Percentiles rank a stretch among this genome's conserved stretches.
Conservation (phyloP, 2,329 filamentous ascomycete genomes). For the Apiospora aurea region DNA sequence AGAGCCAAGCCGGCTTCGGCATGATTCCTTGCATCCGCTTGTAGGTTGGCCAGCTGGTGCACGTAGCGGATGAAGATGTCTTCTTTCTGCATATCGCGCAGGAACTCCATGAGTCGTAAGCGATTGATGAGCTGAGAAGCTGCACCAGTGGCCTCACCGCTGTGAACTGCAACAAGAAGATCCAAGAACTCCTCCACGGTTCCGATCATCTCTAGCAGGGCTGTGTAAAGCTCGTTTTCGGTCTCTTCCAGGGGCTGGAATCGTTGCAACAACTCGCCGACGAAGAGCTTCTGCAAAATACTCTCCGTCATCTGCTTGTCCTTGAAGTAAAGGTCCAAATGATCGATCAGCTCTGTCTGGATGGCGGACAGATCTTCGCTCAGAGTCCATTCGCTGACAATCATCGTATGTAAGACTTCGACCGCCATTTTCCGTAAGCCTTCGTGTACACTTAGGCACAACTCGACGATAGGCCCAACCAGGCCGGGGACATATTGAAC, state of each 20-base stretch:
- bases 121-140: conserved; percentile 87
- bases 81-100: conserved; percentile 95
- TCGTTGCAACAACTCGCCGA: conserved; percentile 81
- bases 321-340: conserved; percentile 89
- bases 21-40: conserved; percentile 77
- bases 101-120: conserved; percentile 90
- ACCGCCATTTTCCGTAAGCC: conserved; percentile 89
- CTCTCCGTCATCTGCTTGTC: conserved; percentile 86
- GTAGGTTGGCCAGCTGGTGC: conserved; percentile 84
- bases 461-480: conserved; percentile 88
- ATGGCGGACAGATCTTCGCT: conserved; percentile 91
- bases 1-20: conserved; percentile 90
- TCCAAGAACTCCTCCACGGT: conserved; percentile 92
- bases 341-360: conserved; percentile 96
- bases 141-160: conserved; percentile 75
- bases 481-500: conserved; percentile 96
- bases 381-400: conserved; percentile 96
- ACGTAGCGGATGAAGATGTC: conserved; percentile 97
- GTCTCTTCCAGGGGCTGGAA: conserved; percentile 77
- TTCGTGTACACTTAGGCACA: conserved; percentile 95
- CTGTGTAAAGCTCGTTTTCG: conserved; percentile 73
- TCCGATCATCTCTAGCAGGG: conserved; percentile 78
- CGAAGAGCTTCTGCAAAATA: conserved; percentile 90
- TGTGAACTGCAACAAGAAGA: conserved; percentile 87
- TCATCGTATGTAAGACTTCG: conserved; percentile 95